Conservation (phyloP, 768 basidiomycete genomes). For the Leccinellum albellum region DNA sequence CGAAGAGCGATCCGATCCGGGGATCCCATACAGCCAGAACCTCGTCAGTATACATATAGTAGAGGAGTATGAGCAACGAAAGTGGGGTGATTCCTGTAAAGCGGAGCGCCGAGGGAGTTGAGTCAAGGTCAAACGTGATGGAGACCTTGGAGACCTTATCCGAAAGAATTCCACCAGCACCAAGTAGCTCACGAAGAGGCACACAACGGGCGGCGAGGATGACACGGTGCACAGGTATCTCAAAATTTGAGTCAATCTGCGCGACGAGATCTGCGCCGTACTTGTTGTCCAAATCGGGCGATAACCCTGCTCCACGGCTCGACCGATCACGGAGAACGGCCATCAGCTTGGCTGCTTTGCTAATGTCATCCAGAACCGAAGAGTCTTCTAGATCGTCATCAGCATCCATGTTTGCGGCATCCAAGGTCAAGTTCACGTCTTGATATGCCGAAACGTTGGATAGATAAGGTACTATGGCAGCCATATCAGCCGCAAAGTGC, state of each 20-base stretch:
- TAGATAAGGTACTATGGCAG: conserved; percentile 59
- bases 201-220: conserved; percentile 61
- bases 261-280: conserved; percentile 66
- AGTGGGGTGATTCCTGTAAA: conserved; percentile 61
- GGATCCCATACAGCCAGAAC: conserved; percentile 82
- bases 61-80: conserved; percentile 68
- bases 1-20: conserved; percentile 49
- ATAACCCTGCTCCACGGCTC: neutral
- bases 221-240: conserved; percentile 60
- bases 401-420: neutral
- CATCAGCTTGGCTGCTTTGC: conserved; percentile 28
- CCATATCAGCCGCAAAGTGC: conserved; percentile 62
- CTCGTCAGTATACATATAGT: conserved; percentile 87
- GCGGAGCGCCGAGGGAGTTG: conserved; percentile 10
- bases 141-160: conserved; percentile 31
- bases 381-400: conserved; percentile 41
- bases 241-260: conserved; percentile 38
- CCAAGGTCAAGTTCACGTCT: neutral
- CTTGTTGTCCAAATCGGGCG: conserved; percentile 18
- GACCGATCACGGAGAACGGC: neutral
- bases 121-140: conserved; percentile 20
- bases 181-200: conserved; percentile 43
- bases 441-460: neutral
- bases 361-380: conserved; percentile 34
- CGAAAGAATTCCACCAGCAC: conserved; percentile 26